phyloP scores from a whole-genome alignment of 805 yeast genomes.

The Kodamaea lidongshanica region DNA sequence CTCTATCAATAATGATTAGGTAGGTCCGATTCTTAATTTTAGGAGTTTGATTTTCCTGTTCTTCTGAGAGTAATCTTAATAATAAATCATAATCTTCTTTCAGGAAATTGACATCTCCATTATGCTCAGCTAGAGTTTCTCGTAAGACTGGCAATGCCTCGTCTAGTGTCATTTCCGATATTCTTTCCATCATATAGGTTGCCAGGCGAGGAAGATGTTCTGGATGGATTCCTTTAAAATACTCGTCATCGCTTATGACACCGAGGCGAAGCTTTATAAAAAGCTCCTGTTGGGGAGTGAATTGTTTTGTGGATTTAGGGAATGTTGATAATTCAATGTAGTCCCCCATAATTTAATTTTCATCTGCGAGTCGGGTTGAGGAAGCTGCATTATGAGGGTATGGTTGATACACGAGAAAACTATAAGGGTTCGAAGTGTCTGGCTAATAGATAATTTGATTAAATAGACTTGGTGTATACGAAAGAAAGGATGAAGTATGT shows the following conservation, averaged over 20 bases:
- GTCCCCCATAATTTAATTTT: constrained; percentile 3
- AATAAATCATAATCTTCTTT: constrained; percentile 29
- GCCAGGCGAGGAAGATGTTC: constrained; percentile 6
- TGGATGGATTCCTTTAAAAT: constrained; percentile 2
- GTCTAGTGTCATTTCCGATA: constrained; percentile 16
- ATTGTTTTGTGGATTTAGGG: constrained; percentile 1
- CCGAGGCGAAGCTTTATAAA: constrained; percentile 8
- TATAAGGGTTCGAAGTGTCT: no score
- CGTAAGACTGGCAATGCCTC: constrained; percentile 29
- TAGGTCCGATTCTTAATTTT: constrained; percentile 9
- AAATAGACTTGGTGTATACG: no score
- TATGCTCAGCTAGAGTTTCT: constrained; percentile 30
- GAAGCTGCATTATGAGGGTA: no score
- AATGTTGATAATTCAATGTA: constrained; percentile 5
- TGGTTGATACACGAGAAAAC: no score
- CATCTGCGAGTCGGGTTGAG: no score
- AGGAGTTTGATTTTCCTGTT: constrained; percentile 6
- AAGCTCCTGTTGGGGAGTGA: constrained; percentile 4
- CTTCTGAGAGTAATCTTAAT: constrained; percentile 19
- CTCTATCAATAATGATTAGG: constrained; percentile 19
- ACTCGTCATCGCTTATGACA: constrained; percentile 10
- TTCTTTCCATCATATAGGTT: constrained; percentile 25
- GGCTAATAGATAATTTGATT: no score
- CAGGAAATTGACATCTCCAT: constrained; percentile 30
- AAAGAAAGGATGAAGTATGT: no score